Percentiles rank a stretch among this genome's conserved stretches.
Conservation (phyloP, 116 monocot genomes). For the Cymodocea nodosa region DNA sequence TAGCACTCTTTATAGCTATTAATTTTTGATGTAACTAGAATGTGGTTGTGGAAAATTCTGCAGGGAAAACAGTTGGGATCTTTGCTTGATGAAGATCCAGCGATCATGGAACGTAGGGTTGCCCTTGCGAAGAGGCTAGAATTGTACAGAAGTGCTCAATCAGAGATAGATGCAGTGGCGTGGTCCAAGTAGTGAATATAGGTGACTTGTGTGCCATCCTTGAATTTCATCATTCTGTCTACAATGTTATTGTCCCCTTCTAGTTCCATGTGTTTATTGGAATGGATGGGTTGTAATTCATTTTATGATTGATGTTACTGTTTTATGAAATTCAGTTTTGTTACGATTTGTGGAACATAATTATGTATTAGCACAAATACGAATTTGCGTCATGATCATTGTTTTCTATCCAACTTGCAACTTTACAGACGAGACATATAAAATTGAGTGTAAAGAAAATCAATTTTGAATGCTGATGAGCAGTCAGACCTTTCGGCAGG, state of each 20-base stretch:
- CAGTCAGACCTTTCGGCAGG: too few relatives aligned
- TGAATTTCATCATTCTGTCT: neutral
- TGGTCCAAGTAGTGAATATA: conserved; percentile 34
- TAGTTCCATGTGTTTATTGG: conserved; percentile 3
- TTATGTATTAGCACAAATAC: too few relatives aligned
- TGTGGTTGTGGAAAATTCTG: neutral
- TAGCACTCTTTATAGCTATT: too few relatives aligned
- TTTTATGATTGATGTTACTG: neutral
- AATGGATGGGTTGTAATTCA: conserved; percentile 1
- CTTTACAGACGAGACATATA: too few relatives aligned
- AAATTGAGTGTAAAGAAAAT: too few relatives aligned
- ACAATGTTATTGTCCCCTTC: neutral
- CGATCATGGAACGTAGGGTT: conserved; percentile 54
- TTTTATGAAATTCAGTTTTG: too few relatives aligned
- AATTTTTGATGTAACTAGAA: too few relatives aligned
- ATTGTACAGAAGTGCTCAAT: conserved; percentile 52
- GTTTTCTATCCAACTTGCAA: too few relatives aligned
- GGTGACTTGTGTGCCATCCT: too few relatives aligned
- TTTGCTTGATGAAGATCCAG: conserved; percentile 68
- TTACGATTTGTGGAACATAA: too few relatives aligned
- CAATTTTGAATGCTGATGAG: too few relatives aligned
- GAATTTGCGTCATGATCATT: too few relatives aligned
- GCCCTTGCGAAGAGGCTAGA: conserved; percentile 59
- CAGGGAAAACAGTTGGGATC: conserved; percentile 44
- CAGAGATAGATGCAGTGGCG: conserved; percentile 58